These are phyloP conservation scores for Umbelopsis vinacea DNA, from an alignment of 192 early-diverging fungal species.

Conservation along the genomic window DNA sequence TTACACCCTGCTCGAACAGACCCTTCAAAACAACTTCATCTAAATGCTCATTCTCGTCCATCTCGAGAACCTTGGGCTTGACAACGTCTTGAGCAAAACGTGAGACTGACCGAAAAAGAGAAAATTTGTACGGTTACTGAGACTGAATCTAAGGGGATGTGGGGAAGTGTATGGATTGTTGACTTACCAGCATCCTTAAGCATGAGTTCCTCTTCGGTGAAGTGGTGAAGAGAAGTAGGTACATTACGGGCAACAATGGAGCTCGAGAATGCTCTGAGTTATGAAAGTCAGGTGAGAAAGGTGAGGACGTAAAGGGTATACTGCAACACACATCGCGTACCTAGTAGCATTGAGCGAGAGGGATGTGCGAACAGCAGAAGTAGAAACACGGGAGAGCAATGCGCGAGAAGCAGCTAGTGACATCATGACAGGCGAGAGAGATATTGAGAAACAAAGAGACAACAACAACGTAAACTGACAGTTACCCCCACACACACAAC, in stretches of 20 bases:
- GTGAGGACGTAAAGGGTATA: not conserved
- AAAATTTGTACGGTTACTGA: not conserved
- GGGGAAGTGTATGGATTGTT: not conserved
- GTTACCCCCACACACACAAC: too few relatives aligned
- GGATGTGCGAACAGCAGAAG: constrained; percentile 5
- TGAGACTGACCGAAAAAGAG: constrained; percentile 50
- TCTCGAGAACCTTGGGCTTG: constrained; percentile 81
- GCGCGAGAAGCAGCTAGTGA: constrained; percentile 15
- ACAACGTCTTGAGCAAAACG: constrained; percentile 87
- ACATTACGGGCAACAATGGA: constrained; percentile 45
- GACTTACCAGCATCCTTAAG: constrained; percentile 74
- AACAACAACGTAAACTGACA: not conserved
- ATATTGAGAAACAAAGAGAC: not conserved
- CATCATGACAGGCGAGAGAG: constrained; percentile 13
- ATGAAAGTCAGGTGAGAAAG: not conserved
- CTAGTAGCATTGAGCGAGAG: constrained; percentile 2
- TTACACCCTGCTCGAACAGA: constrained; percentile 88
- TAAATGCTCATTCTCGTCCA: constrained; percentile 91
- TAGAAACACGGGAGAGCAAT: constrained; percentile 8
- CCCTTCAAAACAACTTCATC: constrained; percentile 81
- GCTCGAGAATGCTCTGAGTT: constrained; percentile 52
- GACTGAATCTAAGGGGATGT: not conserved
- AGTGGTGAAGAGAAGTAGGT: constrained; percentile 71
- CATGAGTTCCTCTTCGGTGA: constrained; percentile 90
- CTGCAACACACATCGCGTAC: not conserved